Evolutionary conservation across 2,329 filamentous ascomycete species (phyloP).

Genomic region (Exutisphaerella laricina): DNA sequence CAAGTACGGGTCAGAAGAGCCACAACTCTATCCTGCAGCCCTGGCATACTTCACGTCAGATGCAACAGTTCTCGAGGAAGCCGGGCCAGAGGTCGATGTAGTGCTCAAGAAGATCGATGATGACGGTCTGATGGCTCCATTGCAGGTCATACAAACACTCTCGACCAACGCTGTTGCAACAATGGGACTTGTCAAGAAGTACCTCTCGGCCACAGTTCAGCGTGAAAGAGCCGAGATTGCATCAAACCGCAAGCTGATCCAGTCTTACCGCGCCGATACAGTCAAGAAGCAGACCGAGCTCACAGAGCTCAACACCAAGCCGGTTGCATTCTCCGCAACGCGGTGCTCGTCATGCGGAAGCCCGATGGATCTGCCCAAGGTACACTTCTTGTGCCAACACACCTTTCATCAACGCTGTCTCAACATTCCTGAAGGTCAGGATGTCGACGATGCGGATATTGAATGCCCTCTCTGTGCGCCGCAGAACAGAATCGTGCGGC

Average conservation of each 20-base stretch:
- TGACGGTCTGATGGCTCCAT: slow-evolving; percentile 86
- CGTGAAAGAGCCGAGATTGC: slow-evolving; percentile 82
- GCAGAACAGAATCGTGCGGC: slow-evolving; percentile 80
- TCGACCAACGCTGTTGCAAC: slow-evolving; percentile 76
- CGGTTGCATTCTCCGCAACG: slow-evolving; percentile 83
- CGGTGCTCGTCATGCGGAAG: slow-evolving; percentile 78
- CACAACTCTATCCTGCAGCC: slow-evolving; percentile 85
- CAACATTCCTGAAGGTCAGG: slow-evolving; percentile 45
- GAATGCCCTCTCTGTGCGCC: slow-evolving; percentile 84
- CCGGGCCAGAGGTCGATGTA: slow-evolving; percentile 68
- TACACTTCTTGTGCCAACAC: slow-evolving; percentile 97
- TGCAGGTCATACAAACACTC: slow-evolving; percentile 94
- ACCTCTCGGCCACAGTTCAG: slow-evolving; percentile 81
- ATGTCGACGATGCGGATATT: slow-evolving; percentile 51
- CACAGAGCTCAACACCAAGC: slow-evolving; percentile 67
- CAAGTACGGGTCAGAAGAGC: slow-evolving; percentile 88
- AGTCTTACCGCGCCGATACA: slow-evolving; percentile 79
- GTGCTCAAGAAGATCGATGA: slow-evolving; percentile 83
- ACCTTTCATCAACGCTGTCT: slow-evolving; percentile 92
- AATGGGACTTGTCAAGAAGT: slow-evolving; percentile 95
- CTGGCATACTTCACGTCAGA: slow-evolving; percentile 91
- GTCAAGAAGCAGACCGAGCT: slow-evolving; percentile 73
- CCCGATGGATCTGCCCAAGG: slow-evolving; percentile 75
- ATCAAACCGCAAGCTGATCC: slow-evolving; percentile 71
- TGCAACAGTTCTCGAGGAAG: slow-evolving; percentile 72